Evolutionary conservation across 2,329 filamentous ascomycete genomes (phyloP).

Genomic region (Diaporthe aspalathi): DNA sequence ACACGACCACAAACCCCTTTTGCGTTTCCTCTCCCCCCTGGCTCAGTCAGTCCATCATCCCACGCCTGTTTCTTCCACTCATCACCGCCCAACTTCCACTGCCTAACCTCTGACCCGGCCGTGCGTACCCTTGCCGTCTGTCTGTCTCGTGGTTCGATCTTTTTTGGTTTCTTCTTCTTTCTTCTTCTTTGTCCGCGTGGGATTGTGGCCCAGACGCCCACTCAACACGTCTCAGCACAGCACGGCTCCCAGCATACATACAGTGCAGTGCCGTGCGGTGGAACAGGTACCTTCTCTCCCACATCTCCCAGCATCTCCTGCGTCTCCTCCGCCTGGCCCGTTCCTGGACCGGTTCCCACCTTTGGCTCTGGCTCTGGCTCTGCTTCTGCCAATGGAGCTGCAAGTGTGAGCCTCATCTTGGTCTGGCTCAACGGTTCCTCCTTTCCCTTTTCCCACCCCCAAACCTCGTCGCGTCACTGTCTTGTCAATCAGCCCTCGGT

Average conservation of each 20-base stretch:
- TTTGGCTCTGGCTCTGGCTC: no score
- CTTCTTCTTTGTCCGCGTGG: background rate
- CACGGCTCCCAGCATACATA: slow-evolving; percentile 18
- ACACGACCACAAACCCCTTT: background rate
- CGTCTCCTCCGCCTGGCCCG: slow-evolving; percentile 16
- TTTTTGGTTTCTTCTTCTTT: no score
- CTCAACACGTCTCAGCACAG: slow-evolving; percentile 4
- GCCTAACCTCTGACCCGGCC: slow-evolving; percentile 19
- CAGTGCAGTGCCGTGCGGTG: slow-evolving; percentile 23
- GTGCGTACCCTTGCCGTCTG: slow-evolving; percentile 7
- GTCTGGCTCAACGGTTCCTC: background rate
- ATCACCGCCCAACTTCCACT: slow-evolving; percentile 13
- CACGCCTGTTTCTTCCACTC: slow-evolving; percentile 10
- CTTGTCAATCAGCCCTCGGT: background rate
- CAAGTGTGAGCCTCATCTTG: slow-evolving; percentile 20
- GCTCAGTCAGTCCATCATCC: slow-evolving; percentile 25
- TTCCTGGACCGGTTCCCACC: slow-evolving; percentile 30
- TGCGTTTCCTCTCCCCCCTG: background rate
- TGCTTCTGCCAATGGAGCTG: slow-evolving; percentile 23
- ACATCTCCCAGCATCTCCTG: background rate
- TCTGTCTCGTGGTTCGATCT: slow-evolving; percentile 1
- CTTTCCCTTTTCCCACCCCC: slow-evolving; percentile 18
- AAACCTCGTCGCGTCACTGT: slow-evolving; percentile 1
- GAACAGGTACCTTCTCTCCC: slow-evolving; percentile 18
- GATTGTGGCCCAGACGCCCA: slow-evolving; percentile 22